Base-by-base conservation (phyloP, 768 basidiomycete genomes). In the Serendipita sp. region DNA sequence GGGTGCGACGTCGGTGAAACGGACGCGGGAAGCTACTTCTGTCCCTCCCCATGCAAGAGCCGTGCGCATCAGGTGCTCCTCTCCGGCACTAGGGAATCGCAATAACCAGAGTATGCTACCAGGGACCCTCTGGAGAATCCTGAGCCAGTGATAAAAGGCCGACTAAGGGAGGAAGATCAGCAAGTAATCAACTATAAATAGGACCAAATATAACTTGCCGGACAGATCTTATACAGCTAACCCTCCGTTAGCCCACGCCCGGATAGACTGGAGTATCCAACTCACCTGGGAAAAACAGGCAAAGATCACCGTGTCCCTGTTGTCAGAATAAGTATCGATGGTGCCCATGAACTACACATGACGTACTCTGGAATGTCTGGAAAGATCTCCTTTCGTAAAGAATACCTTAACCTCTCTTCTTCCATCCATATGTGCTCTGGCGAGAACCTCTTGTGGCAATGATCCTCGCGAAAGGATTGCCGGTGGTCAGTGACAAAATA, bases 231-330 rank as follows among this genome's bases (percentile, higher is more conserved):
- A 71, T 80, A 80, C 16, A 80, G 70, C 77, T 78, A 65, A 6
- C 3, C 37, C 3, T 4, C 3, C 4, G 11, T 40, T 40, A 40
- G 11, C 11, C 4, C 37, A 31, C 16, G 69, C 55, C 70, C 66
- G 55, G 44, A 60, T 62, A 64, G 16, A 64, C 36, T 27, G 23
- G 36, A 36, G 33, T 16, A 50, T 50, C n/a, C 44, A 44, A 63
- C 68, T 40, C 63, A 78, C 78, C 75, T 81, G 80, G 68, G 80
- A 81, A 68, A 80, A 80, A 68, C 80, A 81, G 60, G 78, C 78
- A 65, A 81, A 80, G 64, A 81, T 77, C 64, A 81, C 46, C 4
- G 73, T 70, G 52, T 79, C 74, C 63, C 77, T 50, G n/a, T n/a
- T 3, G 29, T 31, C 16, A 3, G n/a, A 6, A 18, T 50, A 6